Evolutionary conservation across 2,329 filamentous ascomycete species (phyloP), one percentile per base, ranked within the genome.

Genomic region (Aspergillus piperis): DNA sequence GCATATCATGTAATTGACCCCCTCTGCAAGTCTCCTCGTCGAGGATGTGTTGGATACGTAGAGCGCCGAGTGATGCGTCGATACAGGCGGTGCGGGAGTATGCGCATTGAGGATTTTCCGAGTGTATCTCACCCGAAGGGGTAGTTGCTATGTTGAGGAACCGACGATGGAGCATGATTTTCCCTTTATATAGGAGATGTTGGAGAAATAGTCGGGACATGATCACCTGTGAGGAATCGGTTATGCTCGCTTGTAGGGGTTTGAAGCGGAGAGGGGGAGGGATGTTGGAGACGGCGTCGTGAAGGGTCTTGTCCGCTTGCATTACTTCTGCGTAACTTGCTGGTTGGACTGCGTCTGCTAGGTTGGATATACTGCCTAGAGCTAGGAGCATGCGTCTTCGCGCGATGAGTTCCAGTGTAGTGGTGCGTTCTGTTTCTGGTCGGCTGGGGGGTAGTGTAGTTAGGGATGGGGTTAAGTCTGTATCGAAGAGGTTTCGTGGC

Each of bases 401-500:
- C 39, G 71, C 73, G 63, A 77, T 73, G 38, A 76, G 69, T 62
- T 65, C 72, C 53, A 72, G 66, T 10, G 71, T 62, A 5, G 77
- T 71, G 1, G 84, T 86, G 64, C 82, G 80, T 62, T 88, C 84
- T 0, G 77, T 75, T 19, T 75, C 70, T 0, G 86, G 82, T 17
- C 85, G 76, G 0, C 81, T 70, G 0, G 79, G 78, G 0, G 86
- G 86, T 21, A 89, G 70, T 32, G 77, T 75, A 1, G 66, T 66
- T 5, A 76, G 78, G 41, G 81, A 70, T 65, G 83, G 79, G 60
- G 78, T 75, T 59, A 88, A 85, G 66, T 89, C 86, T 2, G 82
- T 77, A 69, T 89, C 86, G 36, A 81, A 71, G 23, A 88, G 68
- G 68, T 89, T 88, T 13, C 79, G 76, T 6, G 86, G 86, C 19